Percentiles rank a stretch among this genome's conserved stretches.
Conservation (phyloP, 164 flowering plant genomes). For the Malania oleifera region DNA sequence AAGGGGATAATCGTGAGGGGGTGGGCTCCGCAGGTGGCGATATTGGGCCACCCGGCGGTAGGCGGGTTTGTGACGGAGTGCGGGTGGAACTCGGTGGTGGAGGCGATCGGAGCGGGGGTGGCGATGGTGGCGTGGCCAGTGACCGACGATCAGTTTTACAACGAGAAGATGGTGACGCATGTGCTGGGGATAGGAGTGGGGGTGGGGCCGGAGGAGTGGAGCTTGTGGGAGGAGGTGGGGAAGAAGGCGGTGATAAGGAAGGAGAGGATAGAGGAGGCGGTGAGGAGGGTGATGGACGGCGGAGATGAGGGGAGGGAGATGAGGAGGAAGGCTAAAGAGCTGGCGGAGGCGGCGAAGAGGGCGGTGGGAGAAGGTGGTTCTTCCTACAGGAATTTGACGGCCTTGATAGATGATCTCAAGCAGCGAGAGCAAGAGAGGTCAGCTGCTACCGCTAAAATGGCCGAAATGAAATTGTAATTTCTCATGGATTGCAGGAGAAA, state of each 20-base stretch:
- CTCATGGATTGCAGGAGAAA: too few relatives aligned
- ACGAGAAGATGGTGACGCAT: constrained; percentile 17
- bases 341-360: constrained; percentile 8
- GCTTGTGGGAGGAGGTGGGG: constrained; percentile 7
- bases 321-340: constrained; percentile 4
- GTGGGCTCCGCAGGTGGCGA: constrained; percentile 22
- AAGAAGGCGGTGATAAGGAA: constrained; percentile 5
- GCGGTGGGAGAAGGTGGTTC: constrained; percentile 14
- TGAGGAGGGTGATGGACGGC: not conserved
- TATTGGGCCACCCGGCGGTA: constrained; percentile 11
- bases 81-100: constrained; percentile 18
- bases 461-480: too few relatives aligned
- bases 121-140: constrained; percentile 18
- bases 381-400: constrained; percentile 10
- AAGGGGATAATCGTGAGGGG: constrained; percentile 12
- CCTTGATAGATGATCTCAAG: constrained; percentile 12
- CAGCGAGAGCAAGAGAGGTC: too few relatives aligned
- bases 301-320: constrained; percentile 9
- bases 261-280: constrained; percentile 7
- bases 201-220: constrained; percentile 12
- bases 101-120: constrained; percentile 8
- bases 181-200: constrained; percentile 8
- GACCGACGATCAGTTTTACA: constrained; percentile 18
- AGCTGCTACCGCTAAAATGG: too few relatives aligned
- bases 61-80: constrained; percentile 19